phyloP scores from a whole-genome alignment of 2,329 filamentous ascomycete genomes.

The Cladosporium sp. region DNA sequence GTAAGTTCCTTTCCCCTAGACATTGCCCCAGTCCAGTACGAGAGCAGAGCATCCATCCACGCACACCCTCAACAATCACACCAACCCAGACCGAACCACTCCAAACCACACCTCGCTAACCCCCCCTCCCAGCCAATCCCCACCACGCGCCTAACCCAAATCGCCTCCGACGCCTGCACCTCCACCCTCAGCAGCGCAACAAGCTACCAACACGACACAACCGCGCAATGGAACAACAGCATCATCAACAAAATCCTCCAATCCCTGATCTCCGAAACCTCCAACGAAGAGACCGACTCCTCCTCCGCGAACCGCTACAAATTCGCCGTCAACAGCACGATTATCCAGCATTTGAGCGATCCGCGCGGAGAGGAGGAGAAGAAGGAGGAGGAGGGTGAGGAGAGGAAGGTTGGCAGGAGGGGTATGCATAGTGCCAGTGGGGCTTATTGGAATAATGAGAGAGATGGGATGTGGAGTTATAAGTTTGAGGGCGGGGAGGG shows the following conservation, averaged over 20 bases:
- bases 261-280: constrained; percentile 66
- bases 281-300: constrained; percentile 46
- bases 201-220: constrained; percentile 81
- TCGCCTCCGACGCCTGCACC: constrained; percentile 80
- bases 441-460: constrained; percentile 87
- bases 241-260: constrained; percentile 85
- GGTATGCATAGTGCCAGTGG: constrained; percentile 87
- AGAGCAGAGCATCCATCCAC: not conserved
- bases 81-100: not conserved
- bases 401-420: constrained; percentile 69
- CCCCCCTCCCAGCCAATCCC: constrained; percentile 60
- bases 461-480: constrained; percentile 84
- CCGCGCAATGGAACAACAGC: constrained; percentile 79
- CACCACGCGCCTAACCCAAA: constrained; percentile 73
- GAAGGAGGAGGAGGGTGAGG: constrained; percentile 51
- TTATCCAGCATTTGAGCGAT: constrained; percentile 85
- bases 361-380: constrained; percentile 49
- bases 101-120: not conserved
- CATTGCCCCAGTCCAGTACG: too few species aligned
- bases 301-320: constrained; percentile 69
- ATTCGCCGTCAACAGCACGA: constrained; percentile 96
- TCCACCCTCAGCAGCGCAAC: constrained; percentile 67
- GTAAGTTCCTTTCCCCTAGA: too few species aligned
- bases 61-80: not conserved
- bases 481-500: constrained; percentile 64